Base-by-base conservation (phyloP, 371 early-diverging fungal species). In the Rhizopus sp. region DNA sequence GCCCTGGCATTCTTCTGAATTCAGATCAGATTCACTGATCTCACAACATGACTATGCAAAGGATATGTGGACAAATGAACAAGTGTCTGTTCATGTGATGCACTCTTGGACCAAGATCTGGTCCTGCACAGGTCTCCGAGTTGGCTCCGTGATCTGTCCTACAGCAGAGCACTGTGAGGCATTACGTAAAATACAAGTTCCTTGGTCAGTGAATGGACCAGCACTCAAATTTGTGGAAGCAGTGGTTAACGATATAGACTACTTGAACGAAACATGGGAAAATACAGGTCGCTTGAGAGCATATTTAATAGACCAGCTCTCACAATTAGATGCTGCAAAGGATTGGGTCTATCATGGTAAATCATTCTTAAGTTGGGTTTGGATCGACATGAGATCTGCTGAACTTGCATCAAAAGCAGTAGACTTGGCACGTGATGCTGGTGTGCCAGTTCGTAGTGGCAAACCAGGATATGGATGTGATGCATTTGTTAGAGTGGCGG, bases 41-140 rank as follows among this genome's bases (percentile, higher is more conserved):
- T 81, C 83, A 38, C 78, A 88, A 68, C 80, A 81, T 52, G 81
- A 69, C 12, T 90, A 80, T 67, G 61, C 84, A 51, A 67, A 63
- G 42, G 67, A 75, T 30, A 67, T 89, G 66, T 88, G 76, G 68
- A 55, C 64, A 49, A 65, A 76, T n/a, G 78, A 80, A 41, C 70
- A 81, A n/a, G 83, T 93, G 4, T 82, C 88, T 13, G 78, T 93
- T 49, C 91, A 89, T 63, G 81, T 93, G 16, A 91, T 93, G 72
- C 93, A 93, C 70, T 91, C 91, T 16, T 93, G 93, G 93, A 93
- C 93, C 53, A 93, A 93, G 75, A 80, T 93, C 48, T 93, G 93
- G 93, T 91, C 89, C 32, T 93, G 93, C 75, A 90, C 93, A 1
- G 93, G 93, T 13, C 77, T 93, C 32, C 88, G 93, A 41, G 73